Conservation (phyloP, 2,329 filamentous ascomycete species). For the Xylariaceae sp. region DNA sequence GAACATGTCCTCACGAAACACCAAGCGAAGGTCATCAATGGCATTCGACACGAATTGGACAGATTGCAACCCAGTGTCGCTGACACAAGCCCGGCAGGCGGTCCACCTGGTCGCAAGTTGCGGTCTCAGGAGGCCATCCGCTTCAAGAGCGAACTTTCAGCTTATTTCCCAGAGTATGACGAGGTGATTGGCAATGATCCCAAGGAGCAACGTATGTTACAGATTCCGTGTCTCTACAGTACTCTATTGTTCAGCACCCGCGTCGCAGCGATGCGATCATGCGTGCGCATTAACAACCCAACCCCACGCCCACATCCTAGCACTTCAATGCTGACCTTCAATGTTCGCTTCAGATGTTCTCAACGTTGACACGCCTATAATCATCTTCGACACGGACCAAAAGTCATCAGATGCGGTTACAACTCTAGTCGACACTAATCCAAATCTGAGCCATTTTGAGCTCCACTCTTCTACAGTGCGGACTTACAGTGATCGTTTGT, state of each 20-base stretch:
- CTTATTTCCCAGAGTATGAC: constrained; percentile 93
- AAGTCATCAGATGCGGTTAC: constrained; percentile 31
- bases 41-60: constrained; percentile 66
- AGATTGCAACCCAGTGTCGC: constrained; percentile 56
- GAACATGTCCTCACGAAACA: constrained; percentile 52
- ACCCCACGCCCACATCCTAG: background rate
- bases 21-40: constrained; percentile 65
- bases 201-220: constrained; percentile 74
- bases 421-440: constrained; percentile 46
- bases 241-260: background rate
- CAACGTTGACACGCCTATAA: constrained; percentile 73
- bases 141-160: constrained; percentile 88
- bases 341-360: constrained; percentile 65
- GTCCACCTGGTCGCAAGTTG: constrained; percentile 76
- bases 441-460: constrained; percentile 37
- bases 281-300: background rate
- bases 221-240: constrained; percentile 6
- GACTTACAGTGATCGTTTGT: constrained; percentile 62
- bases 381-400: constrained; percentile 65
- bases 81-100: constrained; percentile 48
- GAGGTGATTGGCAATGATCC: constrained; percentile 87
- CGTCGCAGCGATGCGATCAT: constrained; percentile 9
- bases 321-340: constrained; percentile 21
- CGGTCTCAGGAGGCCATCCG: constrained; percentile 84
- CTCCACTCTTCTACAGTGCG: constrained; percentile 49